Evolutionary conservation across 2,329 filamentous ascomycete species (phyloP), one percentile per base, ranked within the genome.

Genomic region (Pyricularia grisea): DNA sequence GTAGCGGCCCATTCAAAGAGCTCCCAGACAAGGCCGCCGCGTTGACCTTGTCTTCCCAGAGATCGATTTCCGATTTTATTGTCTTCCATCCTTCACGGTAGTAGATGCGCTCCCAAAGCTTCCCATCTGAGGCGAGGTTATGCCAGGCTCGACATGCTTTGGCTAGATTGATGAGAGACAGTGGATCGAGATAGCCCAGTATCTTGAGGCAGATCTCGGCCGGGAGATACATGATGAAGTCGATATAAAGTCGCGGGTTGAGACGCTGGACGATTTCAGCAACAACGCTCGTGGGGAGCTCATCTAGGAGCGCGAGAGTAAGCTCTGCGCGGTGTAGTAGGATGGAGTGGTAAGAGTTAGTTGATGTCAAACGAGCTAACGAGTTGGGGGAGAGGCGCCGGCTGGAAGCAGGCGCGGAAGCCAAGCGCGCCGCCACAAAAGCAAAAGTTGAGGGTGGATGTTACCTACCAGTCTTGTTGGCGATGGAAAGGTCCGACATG

Each of bases 151-250:
- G 88, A 50, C 93, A 97, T 20, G 93, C 88, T 64, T 88, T 86
- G 0, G 93, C 92, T 2, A 94, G 92, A 67, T 87, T 88, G 69
- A 98, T 84, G 58, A 99, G 83, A 0, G 93, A 95, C 31, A 88
- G 78, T 0, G 93, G 91, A 68, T 94, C 91, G 67, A 99, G 88
- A 75, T 93, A 95, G 20, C 91, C 90, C 63, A 99, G 89, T 64
- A 98, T 90, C 75, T 96, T 91, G 64, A 95, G 89, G 71, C 93
- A 96, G 74, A 99, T 91, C 78, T 99, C 95, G 30, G 92, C 88
- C 0, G 95, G 95, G 0, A 99, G 87, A 74, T 92, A 89, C 72
- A 88, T 83, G 61, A 97, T 88, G 68, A 97, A 97, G 79, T 99
- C 92, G 80, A 97, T 94, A 78, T 97, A 94, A 2, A 98, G 88